Evolutionary conservation across 345 rosid genomes (phyloP), one percentile per base, ranked within the genome.

Genomic region (Eucalyptus guilfoylei): DNA sequence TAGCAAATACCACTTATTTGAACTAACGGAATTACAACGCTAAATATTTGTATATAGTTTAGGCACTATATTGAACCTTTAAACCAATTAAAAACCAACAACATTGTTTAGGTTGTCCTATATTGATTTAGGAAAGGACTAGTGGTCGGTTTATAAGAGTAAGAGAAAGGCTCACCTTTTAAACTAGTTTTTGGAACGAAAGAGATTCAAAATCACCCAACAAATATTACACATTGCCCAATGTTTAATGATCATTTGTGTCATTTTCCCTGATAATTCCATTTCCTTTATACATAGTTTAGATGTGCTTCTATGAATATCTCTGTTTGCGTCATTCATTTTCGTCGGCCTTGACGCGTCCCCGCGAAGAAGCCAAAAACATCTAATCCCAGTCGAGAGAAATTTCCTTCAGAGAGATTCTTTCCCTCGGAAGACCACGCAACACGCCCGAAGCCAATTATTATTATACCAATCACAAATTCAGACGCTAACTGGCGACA

Each of bases 131-230:
- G 5, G 55, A 52, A 52, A 4, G 24, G 5, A 52, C 26, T 52
- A 19, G 2, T 52, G 5, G 11, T 52, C 1, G 2, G 49, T 48
- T 4, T 48, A 48, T 48, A 19, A 52, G 5, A 3, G 0, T 8
- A 52, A 52, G 11, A 52, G 1, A 52, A 52, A 21, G 0, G 58
- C 10, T 52, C 58, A 52, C 26, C 5, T 4, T 52, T 52, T 52
- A 4, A 52, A 52, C 11, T 8, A 52, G 11, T 19, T 21, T 8
- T 52, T 21, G 11, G 5, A 52, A 21, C 8, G 5, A 52, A 52
- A 8, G 58, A 19, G 5, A 21, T 52, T 52, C 26, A 52, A 52
- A 52, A 52, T 52, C 58, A 8, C 5, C 58, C 58, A 21, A 52
- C 5, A 52, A 7, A 7, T 2, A n/a, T n/a, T n/a, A 0, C 76